Base-by-base conservation (phyloP, 2,329 filamentous ascomycete genomes). In the Cladosporium sp. region DNA sequence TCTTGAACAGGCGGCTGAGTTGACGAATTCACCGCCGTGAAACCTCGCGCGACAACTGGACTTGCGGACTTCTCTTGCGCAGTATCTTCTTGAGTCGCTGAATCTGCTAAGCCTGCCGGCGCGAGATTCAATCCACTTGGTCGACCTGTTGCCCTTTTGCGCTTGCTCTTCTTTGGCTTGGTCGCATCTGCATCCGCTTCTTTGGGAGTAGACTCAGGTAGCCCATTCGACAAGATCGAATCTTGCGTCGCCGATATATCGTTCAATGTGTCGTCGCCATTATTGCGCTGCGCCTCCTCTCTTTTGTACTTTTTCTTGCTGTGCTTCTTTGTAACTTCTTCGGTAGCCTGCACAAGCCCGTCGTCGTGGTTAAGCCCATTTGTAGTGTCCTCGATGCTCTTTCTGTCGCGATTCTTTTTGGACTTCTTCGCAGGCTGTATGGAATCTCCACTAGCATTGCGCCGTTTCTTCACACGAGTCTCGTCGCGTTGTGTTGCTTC, bases 241-340 rank as follows among this genome's bases (percentile, higher is more conserved):
- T 32, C 18, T 17, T 48, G 45, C 3, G 45, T 48, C 7, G 39
- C 39, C 19, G 20, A 3, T 3, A 11, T 7, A 12, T 38, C 22
- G 7, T 18, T 13, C 19, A 41, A 11, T 24, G 17, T 15, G 7
- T 39, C 36, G 11, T 27, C 27, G n/a, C n/a, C 18, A 11, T 40
- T 36, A 2, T 34, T 17, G 5, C n/a, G 36, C 27, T 43, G 37
- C 34, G n/a, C 11, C 9, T 54, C 36, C 20, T 51, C 36, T 20
- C 18, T 43, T n/a, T 43, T 47, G 24, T 36, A 34, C 37, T 43
- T 51, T 41, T 52, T 54, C 42, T 54, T 54, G 17, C 41, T 42
- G 15, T n/a, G 42, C 39, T 53, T 56, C 36, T 47, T 38, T 13
- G 44, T 12, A 15, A 11, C 22, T 19, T 54, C 41, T 24, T 52